Conservation (phyloP, 192 early-diverging fungal genomes). For the Podila epicladia region DNA sequence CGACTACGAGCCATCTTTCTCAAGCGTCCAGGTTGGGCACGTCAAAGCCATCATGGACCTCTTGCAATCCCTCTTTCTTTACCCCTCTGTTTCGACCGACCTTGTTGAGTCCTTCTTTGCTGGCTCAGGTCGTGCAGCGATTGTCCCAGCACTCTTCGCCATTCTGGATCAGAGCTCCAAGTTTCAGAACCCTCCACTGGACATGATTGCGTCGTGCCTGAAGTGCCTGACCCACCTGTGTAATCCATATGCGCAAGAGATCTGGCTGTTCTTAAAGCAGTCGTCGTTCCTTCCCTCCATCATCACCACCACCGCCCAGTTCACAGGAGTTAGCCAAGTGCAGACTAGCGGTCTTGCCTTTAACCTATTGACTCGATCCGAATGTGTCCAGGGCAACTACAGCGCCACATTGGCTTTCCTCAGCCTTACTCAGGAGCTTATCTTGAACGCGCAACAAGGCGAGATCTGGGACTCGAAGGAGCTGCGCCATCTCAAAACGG, state of each 20-base stretch:
- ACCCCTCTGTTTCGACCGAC: conserved; percentile 11
- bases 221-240: conserved; percentile 24
- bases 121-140: neutral
- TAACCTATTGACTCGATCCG: conserved; percentile 21
- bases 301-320: conserved; percentile 40
- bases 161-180: conserved; percentile 42
- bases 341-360: conserved; percentile 37
- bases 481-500: conserved; percentile 31
- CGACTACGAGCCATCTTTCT: neutral
- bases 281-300: conserved; percentile 36
- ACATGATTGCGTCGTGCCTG: conserved; percentile 42
- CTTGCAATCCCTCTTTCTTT: conserved; percentile 10
- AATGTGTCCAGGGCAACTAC: conserved; percentile 45
- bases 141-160: conserved; percentile 36
- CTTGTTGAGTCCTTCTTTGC: conserved; percentile 12
- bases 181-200: conserved; percentile 36
- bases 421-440: conserved; percentile 29
- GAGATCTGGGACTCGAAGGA: conserved; percentile 44
- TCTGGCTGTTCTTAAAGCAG: conserved; percentile 38
- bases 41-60: conserved; percentile 41
- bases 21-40: conserved; percentile 20
- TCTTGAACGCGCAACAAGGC: conserved; percentile 28
- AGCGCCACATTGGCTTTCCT: conserved; percentile 48
- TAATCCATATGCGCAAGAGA: conserved; percentile 24
- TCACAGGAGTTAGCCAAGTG: conserved; percentile 28